Base-by-base conservation (phyloP, 306 rosid species). In the Quercus agrifolia region DNA sequence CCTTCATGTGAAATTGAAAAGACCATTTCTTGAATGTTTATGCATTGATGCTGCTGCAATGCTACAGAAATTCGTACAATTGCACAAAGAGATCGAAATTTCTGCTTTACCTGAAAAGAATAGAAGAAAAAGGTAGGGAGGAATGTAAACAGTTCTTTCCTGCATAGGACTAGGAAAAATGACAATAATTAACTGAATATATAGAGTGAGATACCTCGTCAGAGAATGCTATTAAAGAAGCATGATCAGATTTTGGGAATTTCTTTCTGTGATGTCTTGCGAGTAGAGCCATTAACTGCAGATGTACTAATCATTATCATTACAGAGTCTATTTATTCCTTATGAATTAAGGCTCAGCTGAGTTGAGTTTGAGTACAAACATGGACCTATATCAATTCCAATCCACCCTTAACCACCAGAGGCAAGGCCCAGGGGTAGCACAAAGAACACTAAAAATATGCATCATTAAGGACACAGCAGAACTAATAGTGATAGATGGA, bases 221-320 rank as follows among this genome's bases (percentile, higher is more conserved):
- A 12, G 86, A 18, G 8, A 81, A 23, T 49, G 76, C 74, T 54
- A 54, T 57, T 15, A 82, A 82, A 59, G 70, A 77, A 71, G 72
- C 57, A 51, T 68, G 82, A 68, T 76, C 77, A 20, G 75, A 63
- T 57, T 79, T 82, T 67, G 88, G 86, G 12, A 85, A 82, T 30
- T 82, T 72, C 83, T 85, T 82, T 54, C 83, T 76, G 57, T 82
- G 85, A 69, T 85, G 57, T 56, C 81, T 79, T 70, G 82, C 59
- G 46, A 79, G 88, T 54, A 85, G 76, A 28, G 86, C 86, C 57
- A 85, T 82, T 56, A 85, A 41, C 88, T 85, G 82, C 20, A 30
- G 33, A 72, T 51, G 56, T 56, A 51, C 46, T 15, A 46, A 6
- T 67, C 15, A 64, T 28, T 52, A 72, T 82, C 76, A 76, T 54